Evolutionary conservation across 1,284 basidiomycete genomes (phyloP).

Genomic region (Ganoderma sinense): DNA sequence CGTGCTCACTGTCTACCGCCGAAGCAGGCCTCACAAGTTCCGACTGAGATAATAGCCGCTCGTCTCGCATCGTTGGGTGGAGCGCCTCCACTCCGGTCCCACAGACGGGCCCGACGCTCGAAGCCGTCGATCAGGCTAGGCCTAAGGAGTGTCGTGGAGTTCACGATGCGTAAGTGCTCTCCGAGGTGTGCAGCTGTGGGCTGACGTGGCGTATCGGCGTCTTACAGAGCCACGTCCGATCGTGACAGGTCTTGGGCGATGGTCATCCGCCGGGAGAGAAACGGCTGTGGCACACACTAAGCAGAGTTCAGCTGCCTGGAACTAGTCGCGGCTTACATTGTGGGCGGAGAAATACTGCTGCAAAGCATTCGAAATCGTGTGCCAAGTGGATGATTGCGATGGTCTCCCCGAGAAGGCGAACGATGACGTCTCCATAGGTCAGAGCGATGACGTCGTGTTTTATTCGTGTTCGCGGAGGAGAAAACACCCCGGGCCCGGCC

Average conservation of each 20-base stretch:
- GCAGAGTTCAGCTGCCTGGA: not conserved
- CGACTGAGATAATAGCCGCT: not conserved
- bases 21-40: not conserved
- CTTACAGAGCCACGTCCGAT: not conserved
- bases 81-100: not conserved
- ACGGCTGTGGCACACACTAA: not conserved
- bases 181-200: not conserved
- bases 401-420: not conserved
- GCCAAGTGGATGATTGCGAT: not conserved
- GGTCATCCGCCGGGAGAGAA: not conserved
- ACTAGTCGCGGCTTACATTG: not conserved
- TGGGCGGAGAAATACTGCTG: not conserved
- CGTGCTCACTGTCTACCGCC: too few relatives aligned
- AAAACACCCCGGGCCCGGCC: not conserved
- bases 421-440: slow-evolving; percentile 2
- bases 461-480: not conserved
- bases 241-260: not conserved
- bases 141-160: not conserved
- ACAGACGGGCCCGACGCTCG: not conserved
- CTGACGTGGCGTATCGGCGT: not conserved
- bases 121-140: not conserved
- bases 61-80: not conserved
- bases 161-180: not conserved
- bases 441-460: slow-evolving; percentile 9
- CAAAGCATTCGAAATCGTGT: not conserved